Percentiles rank a stretch among this genome's conserved stretches.
phyloP scores from a whole-genome alignment of 768 basidiomycete species.

The Termitomyces sp. region DNA sequence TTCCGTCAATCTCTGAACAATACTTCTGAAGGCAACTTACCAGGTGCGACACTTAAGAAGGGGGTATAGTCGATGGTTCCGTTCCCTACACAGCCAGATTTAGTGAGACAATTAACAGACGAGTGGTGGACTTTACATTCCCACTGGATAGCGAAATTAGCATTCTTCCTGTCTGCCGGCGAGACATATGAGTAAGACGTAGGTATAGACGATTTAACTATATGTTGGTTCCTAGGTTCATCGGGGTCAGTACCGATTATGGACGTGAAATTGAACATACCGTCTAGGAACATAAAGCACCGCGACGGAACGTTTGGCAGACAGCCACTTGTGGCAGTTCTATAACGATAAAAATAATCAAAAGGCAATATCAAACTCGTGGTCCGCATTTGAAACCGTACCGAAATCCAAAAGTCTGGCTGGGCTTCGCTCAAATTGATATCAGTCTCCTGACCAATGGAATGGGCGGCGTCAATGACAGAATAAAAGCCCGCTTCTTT shows the following conservation, averaged over 20 bases:
- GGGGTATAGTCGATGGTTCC: slow-evolving; percentile 54
- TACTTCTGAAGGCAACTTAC: slow-evolving; percentile 25
- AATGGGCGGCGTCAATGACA: slow-evolving; percentile 81
- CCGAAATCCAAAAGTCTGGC: slow-evolving; percentile 82
- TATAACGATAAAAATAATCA: slow-evolving; percentile 20
- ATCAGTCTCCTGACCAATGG: slow-evolving; percentile 71
- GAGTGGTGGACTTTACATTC: slow-evolving; percentile 26
- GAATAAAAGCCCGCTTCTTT: slow-evolving; percentile 59
- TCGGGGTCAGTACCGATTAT: not conserved
- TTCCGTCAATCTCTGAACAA: not conserved
- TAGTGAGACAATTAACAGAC: not conserved
- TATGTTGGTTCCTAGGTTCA: slow-evolving; percentile 55
- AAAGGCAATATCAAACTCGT: not conserved
- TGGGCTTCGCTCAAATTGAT: slow-evolving; percentile 52
- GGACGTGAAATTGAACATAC: slow-evolving; percentile 20
- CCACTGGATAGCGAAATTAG: slow-evolving; percentile 42
- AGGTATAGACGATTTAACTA: slow-evolving; percentile 59
- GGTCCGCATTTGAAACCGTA: slow-evolving; percentile 27
- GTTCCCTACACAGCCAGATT: slow-evolving; percentile 37
- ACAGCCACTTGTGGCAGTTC: slow-evolving; percentile 89
- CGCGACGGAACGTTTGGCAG: slow-evolving; percentile 62
- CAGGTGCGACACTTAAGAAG: slow-evolving; percentile 45
- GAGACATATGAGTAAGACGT: slow-evolving; percentile 50
- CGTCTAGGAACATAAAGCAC: slow-evolving; percentile 70
- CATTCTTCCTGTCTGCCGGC: slow-evolving; percentile 30